Evolutionary conservation across 805 yeast species (phyloP).

Genomic region (Hanseniaspora osmophila): DNA sequence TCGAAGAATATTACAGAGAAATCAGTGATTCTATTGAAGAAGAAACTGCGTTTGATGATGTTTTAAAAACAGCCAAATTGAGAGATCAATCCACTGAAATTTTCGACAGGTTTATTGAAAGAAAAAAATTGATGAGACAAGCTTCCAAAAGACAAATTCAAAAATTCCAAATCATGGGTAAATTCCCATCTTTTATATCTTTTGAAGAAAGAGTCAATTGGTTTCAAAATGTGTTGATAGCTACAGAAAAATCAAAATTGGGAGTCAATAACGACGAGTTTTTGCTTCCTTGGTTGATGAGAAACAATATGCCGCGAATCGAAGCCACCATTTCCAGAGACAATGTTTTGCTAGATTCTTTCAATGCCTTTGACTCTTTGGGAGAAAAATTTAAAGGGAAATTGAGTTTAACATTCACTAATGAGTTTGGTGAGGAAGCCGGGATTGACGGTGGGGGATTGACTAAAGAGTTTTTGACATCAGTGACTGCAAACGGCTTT

Average conservation of each 20-base stretch:
- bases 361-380: slow-evolving; percentile 34
- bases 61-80: slow-evolving; percentile 26
- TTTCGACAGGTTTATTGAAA: slow-evolving; percentile 12
- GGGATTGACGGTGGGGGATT: slow-evolving; percentile 97
- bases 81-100: slow-evolving; percentile 28
- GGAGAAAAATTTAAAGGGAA: slow-evolving; percentile 45
- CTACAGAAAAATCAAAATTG: slow-evolving; percentile 20
- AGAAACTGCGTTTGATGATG: slow-evolving; percentile 10
- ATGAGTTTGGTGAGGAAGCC: slow-evolving; percentile 65
- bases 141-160: slow-evolving; percentile 12
- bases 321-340: slow-evolving; percentile 55
- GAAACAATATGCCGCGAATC: slow-evolving; percentile 7
- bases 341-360: slow-evolving; percentile 63
- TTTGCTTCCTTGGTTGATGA: slow-evolving; percentile 7
- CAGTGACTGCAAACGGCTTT: slow-evolving; percentile 59
- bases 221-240: slow-evolving; percentile 30
- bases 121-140: slow-evolving; percentile 8
- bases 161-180: slow-evolving; percentile 38
- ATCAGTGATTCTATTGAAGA: slow-evolving; percentile 8
- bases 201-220: slow-evolving; percentile 61
- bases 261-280: slow-evolving; percentile 14
- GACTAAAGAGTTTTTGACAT: slow-evolving; percentile 77
- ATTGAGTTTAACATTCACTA: slow-evolving; percentile 51
- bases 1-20: slow-evolving; percentile 15
- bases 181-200: slow-evolving; percentile 67